Base-by-base conservation (phyloP, 1,139 yeast species). In the Geotrichum klebahnii region DNA sequence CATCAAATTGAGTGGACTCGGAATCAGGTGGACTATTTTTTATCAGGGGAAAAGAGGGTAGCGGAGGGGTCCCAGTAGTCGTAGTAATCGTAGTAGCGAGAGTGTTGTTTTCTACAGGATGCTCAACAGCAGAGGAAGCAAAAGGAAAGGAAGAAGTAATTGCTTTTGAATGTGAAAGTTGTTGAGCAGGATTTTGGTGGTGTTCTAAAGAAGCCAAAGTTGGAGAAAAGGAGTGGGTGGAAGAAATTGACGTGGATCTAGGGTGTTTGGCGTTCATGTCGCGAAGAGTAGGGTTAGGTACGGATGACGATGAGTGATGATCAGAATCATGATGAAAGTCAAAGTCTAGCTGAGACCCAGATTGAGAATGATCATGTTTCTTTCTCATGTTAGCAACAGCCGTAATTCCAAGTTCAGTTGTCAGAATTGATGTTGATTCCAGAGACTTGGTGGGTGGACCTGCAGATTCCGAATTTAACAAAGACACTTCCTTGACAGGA, bases 261-360 rank as follows among this genome's bases (percentile, higher is more conserved):
- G 16, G 37, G 37, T 33, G 37, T 26, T 26, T 26, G 29, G 29
- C 44, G 14, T 40, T 26, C 33, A 24, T 40, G 28, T 26, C 12
- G n/a, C 10, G 19, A 4, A 23, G 31, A 3, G 6, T n/a, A 41
- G 24, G 31, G 37, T n/a, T 42, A 9, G 22, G 14, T 20, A 9
- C 24, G n/a, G 24, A 22, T 39, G 6, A 33, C 23, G 10, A 24
- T 12, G 17, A 33, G 28, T 22, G 17, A 20, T 10, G 33, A 24
- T 5, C 26, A 9, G n/a, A n/a, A n/a, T n/a, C n/a, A n/a, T n/a
- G n/a, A n/a, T 44, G 41, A 44, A 44, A 44, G 10, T 44, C 41
- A n/a, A 38, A 16, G 16, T 14, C 29, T 12, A 39, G n/a, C n/a
- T n/a, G n/a, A n/a, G n/a, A n/a, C n/a, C n/a, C n/a, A n/a, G n/a